A percentile compares a stretch with the other conserved stretches of the same genome.
Evolutionary conservation across 495 filamentous ascomycete genomes (phyloP).

Genomic region (Neurospora sp.): DNA sequence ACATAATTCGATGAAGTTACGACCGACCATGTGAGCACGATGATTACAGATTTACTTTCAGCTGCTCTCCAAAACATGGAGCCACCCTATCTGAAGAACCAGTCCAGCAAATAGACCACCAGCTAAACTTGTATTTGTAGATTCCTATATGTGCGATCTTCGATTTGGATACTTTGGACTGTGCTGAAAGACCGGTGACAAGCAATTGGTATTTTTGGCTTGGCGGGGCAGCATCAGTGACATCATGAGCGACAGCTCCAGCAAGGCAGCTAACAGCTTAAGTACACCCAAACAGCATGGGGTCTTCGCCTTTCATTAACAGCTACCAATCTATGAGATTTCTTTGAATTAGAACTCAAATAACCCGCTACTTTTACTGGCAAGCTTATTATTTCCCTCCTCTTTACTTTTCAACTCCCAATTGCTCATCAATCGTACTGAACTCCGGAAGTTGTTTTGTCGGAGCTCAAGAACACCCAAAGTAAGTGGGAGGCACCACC

Average conservation of each 20-base stretch:
- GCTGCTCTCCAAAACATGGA: not conserved
- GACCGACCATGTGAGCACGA: not conserved
- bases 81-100: not conserved
- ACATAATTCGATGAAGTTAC: not conserved
- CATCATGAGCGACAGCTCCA: constrained; percentile 5
- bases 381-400: not conserved
- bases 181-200: not conserved
- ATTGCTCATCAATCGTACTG: not conserved
- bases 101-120: not conserved
- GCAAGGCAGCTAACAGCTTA: not conserved
- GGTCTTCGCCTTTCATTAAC: not conserved
- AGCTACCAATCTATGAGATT: not conserved
- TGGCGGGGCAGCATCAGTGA: not conserved
- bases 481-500: not conserved
- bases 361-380: not conserved
- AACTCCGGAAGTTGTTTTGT: not conserved
- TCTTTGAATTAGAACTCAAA: not conserved
- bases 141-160: not conserved
- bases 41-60: not conserved
- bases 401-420: not conserved
- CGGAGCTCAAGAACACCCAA: not conserved
- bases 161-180: not conserved
- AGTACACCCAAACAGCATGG: not conserved
- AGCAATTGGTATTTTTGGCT: not conserved
- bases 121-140: not conserved